Evolutionary conservation across 176 grass and related monocot species (phyloP).

Genomic region (Musa troglodytarum): DNA sequence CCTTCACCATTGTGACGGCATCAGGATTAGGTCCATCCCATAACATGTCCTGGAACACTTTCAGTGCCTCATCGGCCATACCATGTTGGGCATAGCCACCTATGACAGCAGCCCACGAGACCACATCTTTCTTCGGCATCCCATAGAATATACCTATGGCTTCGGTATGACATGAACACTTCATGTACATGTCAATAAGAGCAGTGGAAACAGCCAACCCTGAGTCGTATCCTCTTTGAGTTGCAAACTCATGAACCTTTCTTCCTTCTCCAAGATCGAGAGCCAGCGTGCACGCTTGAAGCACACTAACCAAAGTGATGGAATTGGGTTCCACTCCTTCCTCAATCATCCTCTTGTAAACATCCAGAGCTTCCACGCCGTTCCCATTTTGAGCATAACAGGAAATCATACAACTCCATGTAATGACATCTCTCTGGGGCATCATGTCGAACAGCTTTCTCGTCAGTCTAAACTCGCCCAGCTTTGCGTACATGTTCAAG

Average conservation of each 20-base stretch:
- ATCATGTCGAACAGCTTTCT: constrained; percentile 34
- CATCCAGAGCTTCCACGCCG: constrained; percentile 2
- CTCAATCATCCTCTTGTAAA: constrained; percentile 49
- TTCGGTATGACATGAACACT: constrained; percentile 40
- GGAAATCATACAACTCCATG: constrained; percentile 36
- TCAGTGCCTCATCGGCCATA: constrained; percentile 27
- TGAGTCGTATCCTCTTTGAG: constrained; percentile 37
- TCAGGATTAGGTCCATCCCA: constrained; percentile 33
- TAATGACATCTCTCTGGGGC: constrained; percentile 28
- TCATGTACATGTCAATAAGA: constrained; percentile 80
- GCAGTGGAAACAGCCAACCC: constrained; percentile 49
- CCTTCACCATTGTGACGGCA: constrained; percentile 57
- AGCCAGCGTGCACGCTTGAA: constrained; percentile 47
- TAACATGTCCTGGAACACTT: constrained; percentile 40
- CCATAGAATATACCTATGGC: constrained; percentile 38
- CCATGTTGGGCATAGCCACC: constrained; percentile 40
- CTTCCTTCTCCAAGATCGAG: constrained; percentile 39
- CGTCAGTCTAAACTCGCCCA: constrained; percentile 16
- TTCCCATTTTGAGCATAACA: constrained; percentile 44
- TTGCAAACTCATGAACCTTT: constrained; percentile 29
- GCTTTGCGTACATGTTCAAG: constrained; percentile 45
- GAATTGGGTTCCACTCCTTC: constrained; percentile 35
- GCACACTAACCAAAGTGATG: constrained; percentile 42
- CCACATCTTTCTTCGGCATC: constrained; percentile 57
- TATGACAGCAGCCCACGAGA: constrained; percentile 51